phyloP scores from a whole-genome alignment of 805 yeast species.

The Tetrapisispora nanseiensis region DNA sequence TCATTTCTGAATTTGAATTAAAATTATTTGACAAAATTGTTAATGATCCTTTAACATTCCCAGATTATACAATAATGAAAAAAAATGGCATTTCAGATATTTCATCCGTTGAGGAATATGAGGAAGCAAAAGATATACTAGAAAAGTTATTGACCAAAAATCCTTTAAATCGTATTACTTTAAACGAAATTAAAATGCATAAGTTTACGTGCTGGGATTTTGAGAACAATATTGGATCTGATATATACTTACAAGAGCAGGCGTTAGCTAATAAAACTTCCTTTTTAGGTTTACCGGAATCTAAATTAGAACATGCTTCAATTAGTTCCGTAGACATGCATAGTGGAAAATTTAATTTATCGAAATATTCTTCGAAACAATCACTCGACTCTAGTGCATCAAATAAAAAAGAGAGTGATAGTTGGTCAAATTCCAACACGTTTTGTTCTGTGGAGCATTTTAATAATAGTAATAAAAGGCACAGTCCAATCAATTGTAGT shows the following conservation, averaged over 20 bases:
- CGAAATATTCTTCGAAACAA: neutral
- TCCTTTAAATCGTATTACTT: conserved; percentile 57
- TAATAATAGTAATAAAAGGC: neutral
- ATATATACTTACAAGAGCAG: conserved; percentile 11
- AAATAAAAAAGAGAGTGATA: neutral
- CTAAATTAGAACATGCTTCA: conserved; percentile 36
- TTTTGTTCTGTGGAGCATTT: neutral
- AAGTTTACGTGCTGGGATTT: conserved; percentile 51
- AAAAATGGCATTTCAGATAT: conserved; percentile 26
- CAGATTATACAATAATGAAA: conserved; percentile 30
- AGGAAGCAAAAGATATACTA: conserved; percentile 46
- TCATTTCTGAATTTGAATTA: conserved; percentile 68
- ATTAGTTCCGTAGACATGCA: conserved; percentile 61
- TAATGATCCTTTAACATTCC: conserved; percentile 48
- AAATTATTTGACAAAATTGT: conserved; percentile 69
- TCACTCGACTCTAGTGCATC: neutral
- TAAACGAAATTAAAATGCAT: conserved; percentile 64
- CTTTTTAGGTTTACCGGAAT: conserved; percentile 20
- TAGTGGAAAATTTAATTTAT: conserved; percentile 46
- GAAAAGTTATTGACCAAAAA: conserved; percentile 55
- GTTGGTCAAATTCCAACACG: neutral
- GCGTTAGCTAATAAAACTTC: conserved; percentile 11
- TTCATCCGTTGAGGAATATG: conserved; percentile 36
- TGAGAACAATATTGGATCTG: conserved; percentile 12
- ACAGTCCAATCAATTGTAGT: neutral